Conservation (phyloP, 116 monocot species). For the Cymodocea nodosa region DNA sequence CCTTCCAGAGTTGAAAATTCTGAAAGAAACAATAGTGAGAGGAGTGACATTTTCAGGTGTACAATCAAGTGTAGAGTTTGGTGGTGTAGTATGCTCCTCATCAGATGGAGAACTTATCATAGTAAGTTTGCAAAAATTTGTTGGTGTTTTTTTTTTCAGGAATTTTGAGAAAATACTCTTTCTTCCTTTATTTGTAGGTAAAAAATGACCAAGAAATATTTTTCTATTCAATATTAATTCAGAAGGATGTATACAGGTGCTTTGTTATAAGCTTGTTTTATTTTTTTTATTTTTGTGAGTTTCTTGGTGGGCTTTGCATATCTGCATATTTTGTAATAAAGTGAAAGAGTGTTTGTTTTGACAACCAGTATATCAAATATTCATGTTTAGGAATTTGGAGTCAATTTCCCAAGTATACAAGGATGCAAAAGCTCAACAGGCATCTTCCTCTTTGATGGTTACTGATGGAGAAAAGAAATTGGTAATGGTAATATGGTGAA, state of each 20-base stretch:
- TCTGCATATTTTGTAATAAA: too few species aligned
- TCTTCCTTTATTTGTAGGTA: slow-evolving; percentile 26
- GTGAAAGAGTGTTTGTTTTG: too few species aligned
- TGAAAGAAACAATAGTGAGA: slow-evolving; percentile 49
- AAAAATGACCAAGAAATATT: slow-evolving; percentile 61
- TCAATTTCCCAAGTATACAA: slow-evolving; percentile 34
- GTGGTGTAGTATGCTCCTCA: slow-evolving; percentile 34
- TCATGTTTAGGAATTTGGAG: slow-evolving; percentile 44
- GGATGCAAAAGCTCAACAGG: slow-evolving; percentile 16
- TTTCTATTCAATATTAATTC: slow-evolving; percentile 41
- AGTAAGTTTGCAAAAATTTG: slow-evolving; percentile 16
- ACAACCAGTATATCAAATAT: neutral
- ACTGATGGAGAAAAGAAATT: slow-evolving; percentile 57
- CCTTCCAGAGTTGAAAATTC: slow-evolving; percentile 58
- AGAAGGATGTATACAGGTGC: slow-evolving; percentile 46
- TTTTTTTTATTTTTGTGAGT: neutral
- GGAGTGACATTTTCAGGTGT: slow-evolving; percentile 30
- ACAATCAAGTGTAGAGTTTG: slow-evolving; percentile 17
- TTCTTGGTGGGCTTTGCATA: neutral
- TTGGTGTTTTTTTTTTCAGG: too few species aligned
- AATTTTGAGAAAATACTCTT: neutral
- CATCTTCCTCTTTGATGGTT: slow-evolving; percentile 10
- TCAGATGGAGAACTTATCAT: slow-evolving; percentile 67
- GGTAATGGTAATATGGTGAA: slow-evolving; percentile 24
- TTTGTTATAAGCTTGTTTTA: neutral